Percentiles rank a stretch among this genome's conserved stretches.
These are phyloP conservation scores for Mercurialis annua DNA, from an alignment of 345 rosid genomes.

Conservation along the genomic window DNA sequence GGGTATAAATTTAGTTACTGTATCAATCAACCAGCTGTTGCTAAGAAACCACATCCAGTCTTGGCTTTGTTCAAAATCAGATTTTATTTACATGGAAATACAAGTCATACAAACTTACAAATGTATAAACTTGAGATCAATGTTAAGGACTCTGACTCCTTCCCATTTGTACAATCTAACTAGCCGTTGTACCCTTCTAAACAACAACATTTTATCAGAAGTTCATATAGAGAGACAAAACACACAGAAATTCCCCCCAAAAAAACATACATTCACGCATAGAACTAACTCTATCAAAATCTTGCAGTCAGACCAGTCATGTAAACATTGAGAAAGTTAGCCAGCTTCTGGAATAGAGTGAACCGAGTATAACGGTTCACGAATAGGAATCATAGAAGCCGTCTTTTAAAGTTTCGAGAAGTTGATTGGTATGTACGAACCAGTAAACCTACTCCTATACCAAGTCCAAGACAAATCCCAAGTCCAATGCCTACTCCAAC, in stretches of 20 bases:
- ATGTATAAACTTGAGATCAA: constrained; percentile 17
- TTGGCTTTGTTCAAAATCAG: constrained; percentile 12
- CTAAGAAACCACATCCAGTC: too few species aligned
- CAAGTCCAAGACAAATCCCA: constrained; percentile 81
- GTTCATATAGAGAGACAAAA: not conserved
- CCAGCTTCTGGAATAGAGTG: constrained; percentile 27
- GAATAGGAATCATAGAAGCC: constrained; percentile 32
- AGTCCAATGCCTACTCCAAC: constrained; percentile 98
- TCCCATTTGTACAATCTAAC: constrained; percentile 8
- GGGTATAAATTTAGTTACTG: too few species aligned
- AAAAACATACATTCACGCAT: constrained; percentile 24
- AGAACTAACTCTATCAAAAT: constrained; percentile 38
- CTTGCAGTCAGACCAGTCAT: constrained; percentile 27
- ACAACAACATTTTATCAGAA: not conserved
- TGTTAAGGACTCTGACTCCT: constrained; percentile 4
- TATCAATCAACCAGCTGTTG: too few species aligned
- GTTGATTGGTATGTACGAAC: constrained; percentile 79
- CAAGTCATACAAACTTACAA: constrained; percentile 21
- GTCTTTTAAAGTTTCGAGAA: constrained; percentile 67
- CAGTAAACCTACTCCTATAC: constrained; percentile 87
- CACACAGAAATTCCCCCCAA: not conserved
- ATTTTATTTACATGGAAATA: constrained; percentile 32
- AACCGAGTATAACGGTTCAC: not conserved
- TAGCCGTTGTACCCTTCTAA: constrained; percentile 11
- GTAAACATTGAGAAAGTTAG: constrained; percentile 21